Conservation (phyloP, 148 eudicot genomes). For the Rhododendron ovatum region DNA sequence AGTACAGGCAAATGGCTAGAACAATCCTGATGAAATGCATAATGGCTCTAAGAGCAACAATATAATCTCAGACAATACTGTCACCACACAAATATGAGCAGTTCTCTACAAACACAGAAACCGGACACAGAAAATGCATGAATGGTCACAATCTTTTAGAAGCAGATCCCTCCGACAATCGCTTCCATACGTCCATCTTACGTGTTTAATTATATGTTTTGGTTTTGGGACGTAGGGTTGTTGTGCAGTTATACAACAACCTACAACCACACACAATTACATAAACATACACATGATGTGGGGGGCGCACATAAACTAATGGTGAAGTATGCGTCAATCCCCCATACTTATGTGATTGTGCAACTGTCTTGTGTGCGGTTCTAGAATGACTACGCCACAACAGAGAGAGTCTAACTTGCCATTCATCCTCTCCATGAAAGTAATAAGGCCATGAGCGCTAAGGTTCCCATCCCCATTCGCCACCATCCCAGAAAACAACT, state of each 20-base stretch:
- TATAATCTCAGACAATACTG: neutral
- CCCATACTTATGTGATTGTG: neutral
- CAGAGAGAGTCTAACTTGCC: conserved; percentile 30
- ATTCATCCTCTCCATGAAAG: conserved; percentile 77
- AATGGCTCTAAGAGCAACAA: neutral
- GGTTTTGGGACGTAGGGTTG: neutral
- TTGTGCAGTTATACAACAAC: neutral
- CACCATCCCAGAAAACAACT: conserved; percentile 77
- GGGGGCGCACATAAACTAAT: neutral
- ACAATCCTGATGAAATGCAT: neutral
- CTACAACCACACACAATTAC: too few species aligned
- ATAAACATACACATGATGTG: neutral
- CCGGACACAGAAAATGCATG: neutral
- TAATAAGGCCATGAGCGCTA: conserved; percentile 69
- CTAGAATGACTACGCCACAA: neutral
- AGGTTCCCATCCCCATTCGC: conserved; percentile 88
- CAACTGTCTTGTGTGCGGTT: neutral
- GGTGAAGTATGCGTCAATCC: neutral
- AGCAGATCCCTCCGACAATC: neutral
- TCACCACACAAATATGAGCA: neutral
- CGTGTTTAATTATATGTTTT: neutral
- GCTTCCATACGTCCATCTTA: neutral
- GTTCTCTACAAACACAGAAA: neutral
- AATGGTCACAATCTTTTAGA: neutral
- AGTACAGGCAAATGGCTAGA: neutral